Evolutionary conservation across 2,329 filamentous ascomycete species (phyloP), one percentile per base, ranked within the genome.

Genomic region (Fusarium decemcellulare): DNA sequence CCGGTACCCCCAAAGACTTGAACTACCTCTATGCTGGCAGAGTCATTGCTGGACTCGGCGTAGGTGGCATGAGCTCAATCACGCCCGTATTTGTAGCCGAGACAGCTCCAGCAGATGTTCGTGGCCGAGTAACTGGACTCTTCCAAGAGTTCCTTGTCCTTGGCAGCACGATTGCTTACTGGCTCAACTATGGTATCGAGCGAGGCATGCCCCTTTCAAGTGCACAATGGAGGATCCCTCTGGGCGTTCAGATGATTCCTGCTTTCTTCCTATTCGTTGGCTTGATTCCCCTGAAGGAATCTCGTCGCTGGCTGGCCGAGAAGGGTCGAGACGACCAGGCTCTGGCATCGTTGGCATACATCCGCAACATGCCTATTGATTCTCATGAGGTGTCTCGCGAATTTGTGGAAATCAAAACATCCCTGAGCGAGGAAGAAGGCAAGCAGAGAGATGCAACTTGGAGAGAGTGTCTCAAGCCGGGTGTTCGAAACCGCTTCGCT

Each of bases 11-110:
- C 7, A 50, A 37, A 3, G 47, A 50, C 47, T 11, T 50, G 47
- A 34, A 32, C 32, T 50, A 50, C 16, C 12, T 50, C 8, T 50
- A 50, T 14, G 47, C 16, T n/a, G 47, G 47, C 8, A 37, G 47
- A 27, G 47, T 50, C 32, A 50, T 50, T 23, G 47, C 47, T 4
- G 47, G 73, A 9, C 62, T 75, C 6, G 73, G 73, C 7, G 64
- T 75, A n/a, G 73, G 73, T 6, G 72, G 71, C 15, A 72, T 68
- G 65, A 70, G 65, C 37, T 69, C 63, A 44, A 70, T 75, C 48
- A 72, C 70, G 1, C 73, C 72, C 0, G 63, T 74, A 0, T 75
- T 71, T 44, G 67, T 74, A 6, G 65, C 65, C 11, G 72, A 75
- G 30, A 67, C 69, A 40, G 65, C 67, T 8, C 63, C 70, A 2